phyloP scores from a whole-genome alignment of 2,329 filamentous ascomycete genomes.

The Apiospora pterosperma region DNA sequence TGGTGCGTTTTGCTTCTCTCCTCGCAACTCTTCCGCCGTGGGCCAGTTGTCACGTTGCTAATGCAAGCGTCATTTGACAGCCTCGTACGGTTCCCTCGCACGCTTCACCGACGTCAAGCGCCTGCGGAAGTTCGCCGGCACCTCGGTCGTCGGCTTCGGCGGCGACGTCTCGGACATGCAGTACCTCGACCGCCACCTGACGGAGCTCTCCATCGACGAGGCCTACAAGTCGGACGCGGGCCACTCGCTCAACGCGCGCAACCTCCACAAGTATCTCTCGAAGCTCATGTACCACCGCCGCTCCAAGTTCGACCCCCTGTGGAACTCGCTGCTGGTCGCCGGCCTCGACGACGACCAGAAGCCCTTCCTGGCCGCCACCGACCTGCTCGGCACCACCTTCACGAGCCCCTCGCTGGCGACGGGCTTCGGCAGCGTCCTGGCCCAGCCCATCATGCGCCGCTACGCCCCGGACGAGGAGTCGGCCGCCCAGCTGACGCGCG shows the following conservation, averaged over 20 bases:
- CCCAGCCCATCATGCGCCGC: conserved; percentile 84
- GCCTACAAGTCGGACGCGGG: conserved; percentile 61
- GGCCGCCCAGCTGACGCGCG: conserved; percentile 66
- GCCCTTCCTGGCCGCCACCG: conserved; percentile 88
- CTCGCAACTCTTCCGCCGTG: conserved; percentile 6
- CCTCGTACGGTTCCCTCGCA: conserved; percentile 94
- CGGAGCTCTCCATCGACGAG: conserved; percentile 82
- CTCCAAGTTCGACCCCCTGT: conserved; percentile 93
- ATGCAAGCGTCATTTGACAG: conserved; percentile 40
- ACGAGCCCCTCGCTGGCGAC: conserved; percentile 84
- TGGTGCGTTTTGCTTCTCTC: conserved; percentile 49
- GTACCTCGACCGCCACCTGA: conserved; percentile 89
- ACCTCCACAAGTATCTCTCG: conserved; percentile 92
- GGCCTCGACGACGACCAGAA: conserved; percentile 75
- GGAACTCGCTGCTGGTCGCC: conserved; percentile 92
- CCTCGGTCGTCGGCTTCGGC: conserved; percentile 86
- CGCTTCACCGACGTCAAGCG: conserved; percentile 97
- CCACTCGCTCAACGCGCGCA: conserved; percentile 76
- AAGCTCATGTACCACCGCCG: conserved; percentile 96
- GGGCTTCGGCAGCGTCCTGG: conserved; percentile 89
- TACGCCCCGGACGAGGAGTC: conserved; percentile 81
- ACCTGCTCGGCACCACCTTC: conserved; percentile 92
- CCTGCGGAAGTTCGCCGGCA: conserved; percentile 81
- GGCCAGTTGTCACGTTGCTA: not conserved
- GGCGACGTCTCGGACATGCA: conserved; percentile 99